Base-by-base conservation (phyloP, 1,284 basidiomycete species). In the Macrocystidia cucumis region DNA sequence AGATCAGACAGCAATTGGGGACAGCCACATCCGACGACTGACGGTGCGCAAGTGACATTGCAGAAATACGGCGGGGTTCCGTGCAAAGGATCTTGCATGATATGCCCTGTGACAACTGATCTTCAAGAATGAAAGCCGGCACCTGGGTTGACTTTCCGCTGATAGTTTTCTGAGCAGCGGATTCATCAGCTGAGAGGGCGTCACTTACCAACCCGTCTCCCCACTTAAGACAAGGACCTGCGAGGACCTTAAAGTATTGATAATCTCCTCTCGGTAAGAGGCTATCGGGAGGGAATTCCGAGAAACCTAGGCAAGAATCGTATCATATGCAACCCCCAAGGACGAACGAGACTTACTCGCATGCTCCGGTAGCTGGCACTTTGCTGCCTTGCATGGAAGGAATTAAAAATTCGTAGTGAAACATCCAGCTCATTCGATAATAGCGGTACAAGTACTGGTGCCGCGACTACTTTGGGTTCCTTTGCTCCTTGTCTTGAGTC, bases 131-230 rank as follows among this genome's bases (percentile, higher is more conserved):
- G 63, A 91, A 98, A 0, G 89, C 74, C 1, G 96, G 96, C 3
- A 98, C 76, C 63, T 98, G 96, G 0, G 96, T 98, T 1, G 93
- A 97, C 63, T 99, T 99, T 9, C 95, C 96, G 51, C 92, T 91
- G 34, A 11, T 29, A 35, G n/a, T n/a, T n/a, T n/a, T n/a, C n/a
- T n/a, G n/a, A n/a, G n/a, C n/a, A n/a, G n/a, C n/a, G n/a, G n/a
- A n/a, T n/a, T n/a, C n/a, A n/a, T n/a, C n/a, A n/a, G n/a, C n/a
- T n/a, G n/a, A n/a, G n/a, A n/a, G n/a, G n/a, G n/a, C n/a, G n/a
- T 9, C 12, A 34, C 50, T 50, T 48, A 88, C 88, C 91, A 99
- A 48, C 96, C 96, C 3, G 96, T 99, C 63, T 98, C 96, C 29
- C 96, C 96, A 50, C 91, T 95, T 1, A 99, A 68, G 0, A 98